Evolutionary conservation across 805 yeast species (phyloP), one percentile per base, ranked within the genome.

Genomic region (Yamadazyma takamatsuzukensis): DNA sequence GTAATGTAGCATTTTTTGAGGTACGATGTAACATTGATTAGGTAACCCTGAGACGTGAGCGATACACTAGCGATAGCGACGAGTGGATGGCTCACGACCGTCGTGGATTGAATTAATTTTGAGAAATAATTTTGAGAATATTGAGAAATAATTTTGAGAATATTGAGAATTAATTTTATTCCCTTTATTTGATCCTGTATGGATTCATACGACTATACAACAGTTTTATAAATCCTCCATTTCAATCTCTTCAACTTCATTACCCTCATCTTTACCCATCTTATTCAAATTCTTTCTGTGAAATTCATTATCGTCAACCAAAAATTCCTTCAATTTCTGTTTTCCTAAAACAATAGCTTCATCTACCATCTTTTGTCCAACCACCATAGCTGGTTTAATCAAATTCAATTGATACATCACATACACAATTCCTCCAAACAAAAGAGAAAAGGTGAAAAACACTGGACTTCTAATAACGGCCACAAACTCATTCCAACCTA

Each of bases 401-500:
- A 90, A 61, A 43, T 82, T 82, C 53, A 83, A 67, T 36, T 70
- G 72, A 51, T 84, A 81, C 38, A 87, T 70, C 31, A 83, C 72
- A 52, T 82, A 86, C 1, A 72, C 52, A 1, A 76, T 82, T 0
- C 83, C 85, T 1, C 73, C 73, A 1, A 70, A 27, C 8, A 87
- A 31, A 27, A 89, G 53, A 1, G 74, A 47, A 30, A 88, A 54
- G 5, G 83, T 68, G 43, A 89, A 78, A 45, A 83, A 73, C n/a
- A 90, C 48, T 32, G 98, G 97, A 53, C 85, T 89, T 42, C 94
- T 74, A 27, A 93, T 51, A 12, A 93, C 76, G 7, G 93, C 82
- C 83, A 88, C 74, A 45, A 93, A 81, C 66, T 93, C 97, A 56
- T 89, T 89, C 96, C 96, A 93, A 7, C 98, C 98, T 15, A 93